These are phyloP conservation scores for Tricholoma flavovirens DNA, from an alignment of 768 basidiomycete species.

Conservation along the genomic window DNA sequence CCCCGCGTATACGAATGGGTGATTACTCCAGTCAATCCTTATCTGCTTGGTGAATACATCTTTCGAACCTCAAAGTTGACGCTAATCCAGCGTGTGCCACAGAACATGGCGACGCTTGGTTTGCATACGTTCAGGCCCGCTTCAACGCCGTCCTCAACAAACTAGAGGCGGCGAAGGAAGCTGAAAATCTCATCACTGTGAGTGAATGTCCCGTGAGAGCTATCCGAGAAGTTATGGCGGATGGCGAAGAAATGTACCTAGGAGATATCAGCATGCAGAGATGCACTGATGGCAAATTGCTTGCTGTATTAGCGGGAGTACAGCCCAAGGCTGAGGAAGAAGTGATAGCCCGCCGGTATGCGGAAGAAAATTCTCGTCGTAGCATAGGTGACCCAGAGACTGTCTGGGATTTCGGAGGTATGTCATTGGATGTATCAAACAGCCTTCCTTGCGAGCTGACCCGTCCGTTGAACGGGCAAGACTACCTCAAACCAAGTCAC, in stretches of 20 bases:
- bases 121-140: neutral
- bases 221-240: conserved; percentile 46
- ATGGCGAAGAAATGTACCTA: conserved; percentile 47
- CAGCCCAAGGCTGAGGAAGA: conserved; percentile 32
- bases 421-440: conserved; percentile 8
- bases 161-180: conserved; percentile 20
- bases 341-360: conserved; percentile 27
- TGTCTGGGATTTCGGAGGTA: conserved; percentile 59
- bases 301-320: conserved; percentile 3
- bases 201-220: conserved; percentile 40
- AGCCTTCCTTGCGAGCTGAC: too few species aligned
- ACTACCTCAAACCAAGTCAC: conserved; percentile 54
- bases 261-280: conserved; percentile 38
- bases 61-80: too few species aligned
- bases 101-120: neutral
- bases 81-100: too few species aligned
- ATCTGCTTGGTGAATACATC: conserved; percentile 27
- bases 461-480: conserved; percentile 25
- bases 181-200: conserved; percentile 23
- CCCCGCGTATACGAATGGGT: conserved; percentile 40
- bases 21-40: conserved; percentile 45
- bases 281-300: conserved; percentile 12
- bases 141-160: conserved; percentile 11
- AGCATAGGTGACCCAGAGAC: conserved; percentile 48
- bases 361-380: conserved; percentile 36